Evolutionary conservation across 768 basidiomycete genomes (phyloP), one percentile per base, ranked within the genome.

Genomic region (Macrolepiota dolichaula): DNA sequence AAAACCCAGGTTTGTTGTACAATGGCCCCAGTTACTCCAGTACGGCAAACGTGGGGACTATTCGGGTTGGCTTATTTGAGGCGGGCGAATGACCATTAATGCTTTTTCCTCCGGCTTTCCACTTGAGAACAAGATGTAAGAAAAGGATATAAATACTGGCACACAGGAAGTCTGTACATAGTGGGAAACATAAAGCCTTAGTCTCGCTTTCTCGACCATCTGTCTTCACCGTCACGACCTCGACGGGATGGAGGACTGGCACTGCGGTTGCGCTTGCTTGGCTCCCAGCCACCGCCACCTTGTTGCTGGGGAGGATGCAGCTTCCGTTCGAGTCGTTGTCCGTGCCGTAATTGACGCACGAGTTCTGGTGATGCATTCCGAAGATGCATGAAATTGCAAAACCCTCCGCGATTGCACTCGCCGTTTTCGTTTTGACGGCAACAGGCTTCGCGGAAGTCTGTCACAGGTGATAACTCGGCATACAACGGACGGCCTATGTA

Each of bases 351-450:
- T 7, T 89, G 85, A 47, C 83, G 84, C 2, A 93, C 90, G 12
- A 97, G 83, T 11, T 92, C 87, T 70, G 89, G 87, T 32, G 94
- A 91, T 4, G 96, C 92, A 22, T 94, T 81, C 13, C 93, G 87
- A 36, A 98, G 79, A 77, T 98, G 96, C 94, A 98, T 97, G 71
- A 99, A 99, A 74, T 99, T 98, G 76, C 96, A 98, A 78, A 97
- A 98, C 2, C 95, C 95, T 32, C 96, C 97, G 46, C 97, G 88
- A 69, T 96, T 96, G 74, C 97, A 99, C 75, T 96, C 93, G 7
- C 97, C 97, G 67, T 98, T 91, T 73, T 99, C 97, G 68, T 99
- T 98, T 74, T 99, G 97, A 51, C 97, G 86, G 73, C 97, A 99
- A 72, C 97, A 99, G 0, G 96, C 96, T 76, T 99, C 97, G 53